A percentile compares a stretch with the other conserved stretches of the same genome.
These are phyloP conservation scores for Syncephalastrum racemosum DNA, from an alignment of 371 early-diverging fungal genomes.

Conservation along the genomic window DNA sequence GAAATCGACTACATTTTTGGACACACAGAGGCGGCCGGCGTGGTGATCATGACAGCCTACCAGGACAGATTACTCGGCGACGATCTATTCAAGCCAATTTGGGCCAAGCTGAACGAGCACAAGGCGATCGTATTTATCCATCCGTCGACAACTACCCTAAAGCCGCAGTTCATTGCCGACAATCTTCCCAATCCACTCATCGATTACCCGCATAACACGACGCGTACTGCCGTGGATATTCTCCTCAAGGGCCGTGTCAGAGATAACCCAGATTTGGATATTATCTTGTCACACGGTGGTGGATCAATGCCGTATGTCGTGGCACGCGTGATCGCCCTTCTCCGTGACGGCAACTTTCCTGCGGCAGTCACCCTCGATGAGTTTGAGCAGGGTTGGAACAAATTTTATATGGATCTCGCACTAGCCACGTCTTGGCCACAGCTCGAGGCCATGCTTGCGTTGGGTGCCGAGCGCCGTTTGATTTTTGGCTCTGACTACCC, in stretches of 20 bases:
- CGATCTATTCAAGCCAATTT: conserved; percentile 10
- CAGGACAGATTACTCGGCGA: conserved; percentile 4
- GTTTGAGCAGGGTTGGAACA: not conserved
- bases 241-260: conserved; percentile 8
- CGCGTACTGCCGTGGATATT: conserved; percentile 14
- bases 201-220: conserved; percentile 15
- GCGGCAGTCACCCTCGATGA: not conserved
- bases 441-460: conserved; percentile 6
- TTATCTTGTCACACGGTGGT: conserved; percentile 9
- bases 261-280: conserved; percentile 8
- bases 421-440: conserved; percentile 2
- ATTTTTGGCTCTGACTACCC: conserved; percentile 8
- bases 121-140: conserved; percentile 17
- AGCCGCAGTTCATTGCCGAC: conserved; percentile 3
- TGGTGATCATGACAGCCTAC: conserved; percentile 7
- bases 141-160: not conserved
- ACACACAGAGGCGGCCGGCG: conserved; percentile 9
- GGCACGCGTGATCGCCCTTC: not conserved
- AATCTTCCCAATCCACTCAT: conserved; percentile 6
- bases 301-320: conserved; percentile 1
- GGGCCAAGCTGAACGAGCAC: conserved; percentile 11
- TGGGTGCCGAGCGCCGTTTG: not conserved
- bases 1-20: conserved; percentile 11
- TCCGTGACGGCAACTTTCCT: not conserved
- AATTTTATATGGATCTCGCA: conserved; percentile 4